A percentile compares a stretch with the other conserved stretches of the same genome.
Conservation (phyloP, 257 asterid species). For the Gentiana macrophylla region DNA sequence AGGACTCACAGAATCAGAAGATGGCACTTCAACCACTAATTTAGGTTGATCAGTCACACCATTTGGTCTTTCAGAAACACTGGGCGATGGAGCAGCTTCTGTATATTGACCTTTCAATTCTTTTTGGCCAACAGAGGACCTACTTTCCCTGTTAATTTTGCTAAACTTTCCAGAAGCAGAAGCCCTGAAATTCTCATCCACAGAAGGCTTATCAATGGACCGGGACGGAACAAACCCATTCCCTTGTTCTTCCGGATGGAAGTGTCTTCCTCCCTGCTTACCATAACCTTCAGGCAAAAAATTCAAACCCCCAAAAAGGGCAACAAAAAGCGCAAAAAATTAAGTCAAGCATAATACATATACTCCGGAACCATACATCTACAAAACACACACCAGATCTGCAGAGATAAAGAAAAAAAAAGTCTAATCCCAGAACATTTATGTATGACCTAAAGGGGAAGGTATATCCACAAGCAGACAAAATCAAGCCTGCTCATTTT, state of each 20-base stretch:
- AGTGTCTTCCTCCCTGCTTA: constrained; percentile 91
- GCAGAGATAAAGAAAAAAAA: too few relatives aligned
- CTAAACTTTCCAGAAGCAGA: constrained; percentile 47
- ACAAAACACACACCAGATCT: neutral
- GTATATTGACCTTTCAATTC: constrained; percentile 54
- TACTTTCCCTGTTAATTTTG: constrained; percentile 52
- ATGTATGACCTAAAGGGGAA: too few relatives aligned
- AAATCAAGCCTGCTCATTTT: too few relatives aligned
- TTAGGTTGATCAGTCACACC: constrained; percentile 36
- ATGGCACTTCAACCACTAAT: constrained; percentile 39
- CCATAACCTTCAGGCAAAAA: constrained; percentile 82
- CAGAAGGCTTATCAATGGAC: constrained; percentile 51
- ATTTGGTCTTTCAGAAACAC: constrained; percentile 48
- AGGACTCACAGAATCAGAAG: constrained; percentile 20
- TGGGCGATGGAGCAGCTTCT: constrained; percentile 50
- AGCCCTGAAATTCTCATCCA: constrained; percentile 54
- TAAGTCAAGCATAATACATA: constrained; percentile 16
- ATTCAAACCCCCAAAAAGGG: constrained; percentile 20
- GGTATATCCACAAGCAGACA: too few relatives aligned
- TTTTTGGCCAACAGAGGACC: constrained; percentile 61
- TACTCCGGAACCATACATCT: constrained; percentile 4
- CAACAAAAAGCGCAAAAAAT: constrained; percentile 14
- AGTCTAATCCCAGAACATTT: too few relatives aligned
- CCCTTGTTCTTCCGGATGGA: constrained; percentile 51
- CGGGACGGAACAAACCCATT: constrained; percentile 64